Evolutionary conservation across 768 basidiomycete species (phyloP).

Genomic region (Nevesoporus exiguus): DNA sequence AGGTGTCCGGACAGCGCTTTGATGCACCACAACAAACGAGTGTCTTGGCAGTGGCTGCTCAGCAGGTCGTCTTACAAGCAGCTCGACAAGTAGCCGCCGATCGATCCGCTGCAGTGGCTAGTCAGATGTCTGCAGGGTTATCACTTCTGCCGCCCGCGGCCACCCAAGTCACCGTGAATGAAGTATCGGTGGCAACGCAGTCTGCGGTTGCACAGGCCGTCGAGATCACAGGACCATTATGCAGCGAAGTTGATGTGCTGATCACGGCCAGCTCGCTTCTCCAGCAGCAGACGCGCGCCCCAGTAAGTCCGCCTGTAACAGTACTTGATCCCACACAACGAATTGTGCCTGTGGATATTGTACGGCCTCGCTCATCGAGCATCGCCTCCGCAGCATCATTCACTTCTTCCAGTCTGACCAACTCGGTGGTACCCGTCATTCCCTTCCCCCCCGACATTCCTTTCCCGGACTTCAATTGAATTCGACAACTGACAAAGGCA

Average conservation of each 20-base stretch:
- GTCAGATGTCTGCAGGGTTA: constrained; percentile 40
- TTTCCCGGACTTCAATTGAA: constrained; percentile 26
- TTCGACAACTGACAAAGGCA: constrained; percentile 12
- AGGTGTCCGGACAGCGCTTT: constrained; percentile 50
- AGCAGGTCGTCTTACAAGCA: constrained; percentile 78
- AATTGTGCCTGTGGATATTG: constrained; percentile 27
- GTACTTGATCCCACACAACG: constrained; percentile 27
- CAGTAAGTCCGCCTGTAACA: constrained; percentile 26
- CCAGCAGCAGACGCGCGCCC: constrained; percentile 39
- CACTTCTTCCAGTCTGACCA: constrained; percentile 18
- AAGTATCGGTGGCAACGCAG: constrained; percentile 61
- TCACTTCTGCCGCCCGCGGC: constrained; percentile 30
- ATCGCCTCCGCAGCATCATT: constrained; percentile 26
- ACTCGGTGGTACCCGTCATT: constrained; percentile 17
- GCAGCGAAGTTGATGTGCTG: constrained; percentile 79
- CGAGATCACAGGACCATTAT: constrained; percentile 65
- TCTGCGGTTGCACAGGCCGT: constrained; percentile 82
- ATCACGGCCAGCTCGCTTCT: constrained; percentile 60
- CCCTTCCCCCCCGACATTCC: constrained; percentile 20
- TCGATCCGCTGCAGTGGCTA: constrained; percentile 41
- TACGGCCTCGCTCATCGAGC: constrained; percentile 37
- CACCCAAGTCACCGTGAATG: constrained; percentile 50
- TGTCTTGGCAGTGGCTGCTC: constrained; percentile 70
- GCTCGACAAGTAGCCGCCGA: constrained; percentile 58
- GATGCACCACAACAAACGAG: constrained; percentile 48